These are phyloP conservation scores for Blastosporella zonata DNA, from an alignment of 1,284 basidiomycete genomes.

Conservation along the genomic window DNA sequence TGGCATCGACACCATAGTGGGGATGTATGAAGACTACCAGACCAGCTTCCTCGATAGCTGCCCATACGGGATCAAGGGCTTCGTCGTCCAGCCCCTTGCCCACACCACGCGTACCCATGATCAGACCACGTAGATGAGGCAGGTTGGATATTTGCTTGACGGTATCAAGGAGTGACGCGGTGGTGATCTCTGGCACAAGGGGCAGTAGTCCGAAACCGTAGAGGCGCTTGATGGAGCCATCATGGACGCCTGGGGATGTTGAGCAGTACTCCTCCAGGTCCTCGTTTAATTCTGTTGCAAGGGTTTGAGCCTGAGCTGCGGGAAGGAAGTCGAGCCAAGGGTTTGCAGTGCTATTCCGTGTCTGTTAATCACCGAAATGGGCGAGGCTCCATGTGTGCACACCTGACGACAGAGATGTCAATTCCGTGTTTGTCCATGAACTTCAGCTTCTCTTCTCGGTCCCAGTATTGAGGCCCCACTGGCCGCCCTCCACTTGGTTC, in stretches of 20 bases:
- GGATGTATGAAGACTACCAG: conserved; percentile 81
- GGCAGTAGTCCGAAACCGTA: conserved; percentile 86
- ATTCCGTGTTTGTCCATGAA: conserved; percentile 81
- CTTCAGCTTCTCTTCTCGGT: conserved; percentile 68
- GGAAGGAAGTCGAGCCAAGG: conserved; percentile 86
- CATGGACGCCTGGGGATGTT: conserved; percentile 46
- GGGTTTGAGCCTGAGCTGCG: conserved; percentile 58
- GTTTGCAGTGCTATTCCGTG: conserved; percentile 61
- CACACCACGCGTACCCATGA: conserved; percentile 77
- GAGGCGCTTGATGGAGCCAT: conserved; percentile 50
- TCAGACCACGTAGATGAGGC: conserved; percentile 72
- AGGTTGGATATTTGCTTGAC: conserved; percentile 64
- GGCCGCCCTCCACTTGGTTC: conserved; percentile 73
- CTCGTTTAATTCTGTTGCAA: conserved; percentile 68
- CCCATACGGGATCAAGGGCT: conserved; percentile 75
- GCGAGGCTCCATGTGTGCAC: not conserved
- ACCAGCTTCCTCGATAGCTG: conserved; percentile 60
- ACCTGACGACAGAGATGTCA: conserved; percentile 68
- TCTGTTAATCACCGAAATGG: not conserved
- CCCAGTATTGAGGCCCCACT: conserved; percentile 71
- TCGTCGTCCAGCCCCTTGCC: conserved; percentile 81
- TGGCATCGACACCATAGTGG: conserved; percentile 71
- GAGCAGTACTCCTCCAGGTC: conserved; percentile 80
- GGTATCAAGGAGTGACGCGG: conserved; percentile 53
- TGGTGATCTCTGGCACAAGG: conserved; percentile 63